These are phyloP conservation scores for Xylaria sp. DNA, from an alignment of 2,329 filamentous ascomycete genomes.

Conservation along the genomic window DNA sequence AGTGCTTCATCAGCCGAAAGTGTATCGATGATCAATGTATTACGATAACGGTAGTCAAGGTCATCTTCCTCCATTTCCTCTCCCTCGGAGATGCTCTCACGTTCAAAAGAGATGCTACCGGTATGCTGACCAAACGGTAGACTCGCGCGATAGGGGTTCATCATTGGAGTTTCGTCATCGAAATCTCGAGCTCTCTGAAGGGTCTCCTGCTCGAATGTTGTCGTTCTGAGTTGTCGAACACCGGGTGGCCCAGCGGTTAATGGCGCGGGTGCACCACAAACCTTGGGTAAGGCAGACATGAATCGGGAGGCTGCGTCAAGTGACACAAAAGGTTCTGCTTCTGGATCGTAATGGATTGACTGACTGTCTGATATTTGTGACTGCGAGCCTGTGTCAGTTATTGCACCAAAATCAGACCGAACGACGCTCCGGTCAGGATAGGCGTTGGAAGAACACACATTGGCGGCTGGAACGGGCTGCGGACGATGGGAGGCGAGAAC, in stretches of 20 bases:
- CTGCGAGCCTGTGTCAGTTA: constrained; percentile 30
- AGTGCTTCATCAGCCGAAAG: constrained; percentile 43
- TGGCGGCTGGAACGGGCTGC: constrained; percentile 29
- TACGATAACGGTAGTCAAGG: not conserved
- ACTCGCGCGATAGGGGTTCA: constrained; percentile 30
- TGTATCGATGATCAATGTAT: constrained; percentile 46
- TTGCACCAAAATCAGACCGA: constrained; percentile 29
- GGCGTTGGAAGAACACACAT: constrained; percentile 28
- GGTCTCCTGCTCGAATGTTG: constrained; percentile 52
- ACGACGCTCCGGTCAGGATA: constrained; percentile 3
- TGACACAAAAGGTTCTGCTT: constrained; percentile 32
- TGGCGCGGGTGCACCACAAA: constrained; percentile 58
- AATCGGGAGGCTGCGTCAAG: constrained; percentile 37
- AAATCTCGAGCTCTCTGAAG: constrained; percentile 42
- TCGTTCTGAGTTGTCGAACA: constrained; percentile 60
- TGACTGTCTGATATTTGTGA: constrained; percentile 33
- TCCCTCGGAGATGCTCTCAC: constrained; percentile 28
- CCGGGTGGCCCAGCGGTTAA: constrained; percentile 66
- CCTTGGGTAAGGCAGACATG: constrained; percentile 43
- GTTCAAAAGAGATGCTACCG: constrained; percentile 20
- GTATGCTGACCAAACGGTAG: constrained; percentile 26
- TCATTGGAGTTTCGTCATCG: constrained; percentile 31
- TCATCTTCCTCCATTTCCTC: not conserved
- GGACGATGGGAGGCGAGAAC: constrained; percentile 51
- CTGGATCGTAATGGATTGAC: constrained; percentile 3